A percentile compares a stretch with the other conserved stretches of the same genome.
Evolutionary conservation across 1,284 basidiomycete species (phyloP).

Genomic region (Leccinum huronense): DNA sequence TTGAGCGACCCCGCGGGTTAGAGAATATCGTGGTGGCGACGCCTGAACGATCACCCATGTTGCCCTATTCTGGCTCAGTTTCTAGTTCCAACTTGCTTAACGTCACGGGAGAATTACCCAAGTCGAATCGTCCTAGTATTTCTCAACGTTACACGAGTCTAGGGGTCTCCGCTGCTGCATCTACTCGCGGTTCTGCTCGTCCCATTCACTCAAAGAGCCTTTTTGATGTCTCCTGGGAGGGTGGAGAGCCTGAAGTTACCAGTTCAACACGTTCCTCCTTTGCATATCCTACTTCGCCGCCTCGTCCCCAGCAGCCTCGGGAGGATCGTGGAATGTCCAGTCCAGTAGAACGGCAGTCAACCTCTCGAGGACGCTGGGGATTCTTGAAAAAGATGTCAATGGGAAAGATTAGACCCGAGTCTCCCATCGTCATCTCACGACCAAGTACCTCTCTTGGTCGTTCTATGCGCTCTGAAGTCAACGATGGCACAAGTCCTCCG

Average conservation of each 20-base stretch:
- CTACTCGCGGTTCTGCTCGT: conserved; percentile 39
- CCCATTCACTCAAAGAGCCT: conserved; percentile 51
- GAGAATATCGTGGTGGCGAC: conserved; percentile 18
- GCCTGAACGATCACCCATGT: conserved; percentile 41
- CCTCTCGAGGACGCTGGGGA: conserved; percentile 69
- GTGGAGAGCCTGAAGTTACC: conserved; percentile 14
- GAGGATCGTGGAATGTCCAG: conserved; percentile 19
- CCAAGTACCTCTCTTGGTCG: conserved; percentile 22
- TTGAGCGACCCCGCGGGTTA: conserved; percentile 30
- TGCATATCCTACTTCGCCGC: conserved; percentile 30
- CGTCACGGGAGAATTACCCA: conserved; percentile 36
- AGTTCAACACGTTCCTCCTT: conserved; percentile 30
- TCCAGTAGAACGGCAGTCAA: conserved; percentile 29
- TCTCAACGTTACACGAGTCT: conserved; percentile 67
- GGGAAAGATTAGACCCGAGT: conserved; percentile 72
- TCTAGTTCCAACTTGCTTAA: conserved; percentile 63
- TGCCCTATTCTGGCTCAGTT: conserved; percentile 56
- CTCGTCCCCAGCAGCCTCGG: conserved; percentile 22
- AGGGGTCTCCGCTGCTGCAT: conserved; percentile 46
- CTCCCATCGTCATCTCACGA: conserved; percentile 37
- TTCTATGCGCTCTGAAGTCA: conserved; percentile 23
- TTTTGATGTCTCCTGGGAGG: conserved; percentile 39
- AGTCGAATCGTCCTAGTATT: conserved; percentile 35
- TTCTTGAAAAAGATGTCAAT: conserved; percentile 97
- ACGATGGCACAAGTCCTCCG: conserved; percentile 22